Conservation (phyloP, 306 rosid genomes). For the Astragalus glycyphyllos region DNA sequence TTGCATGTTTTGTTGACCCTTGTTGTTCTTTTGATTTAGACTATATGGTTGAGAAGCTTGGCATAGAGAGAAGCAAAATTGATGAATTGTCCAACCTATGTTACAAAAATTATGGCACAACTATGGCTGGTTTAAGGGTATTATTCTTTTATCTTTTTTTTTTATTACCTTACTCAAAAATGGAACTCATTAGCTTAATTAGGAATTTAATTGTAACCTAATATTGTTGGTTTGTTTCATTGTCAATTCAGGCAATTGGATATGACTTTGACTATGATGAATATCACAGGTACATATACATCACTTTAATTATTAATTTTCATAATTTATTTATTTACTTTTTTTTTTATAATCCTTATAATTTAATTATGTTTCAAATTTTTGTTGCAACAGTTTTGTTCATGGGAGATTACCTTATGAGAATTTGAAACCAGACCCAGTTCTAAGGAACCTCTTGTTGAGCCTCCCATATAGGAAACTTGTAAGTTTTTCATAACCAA, state of each 20-base stretch:
- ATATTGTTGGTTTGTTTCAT: slow-evolving; percentile 18
- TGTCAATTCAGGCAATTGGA: slow-evolving; percentile 77
- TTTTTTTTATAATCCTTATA: neutral
- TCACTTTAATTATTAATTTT: neutral
- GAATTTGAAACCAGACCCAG: slow-evolving; percentile 82
- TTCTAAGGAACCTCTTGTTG: slow-evolving; percentile 72
- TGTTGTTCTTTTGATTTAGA: slow-evolving; percentile 48
- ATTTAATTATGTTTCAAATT: slow-evolving; percentile 21
- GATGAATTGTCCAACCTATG: slow-evolving; percentile 66
- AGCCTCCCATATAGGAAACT: slow-evolving; percentile 81
- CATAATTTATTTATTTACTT: neutral
- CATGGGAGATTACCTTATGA: slow-evolving; percentile 97
- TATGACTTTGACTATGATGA: slow-evolving; percentile 94
- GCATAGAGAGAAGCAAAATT: slow-evolving; percentile 73
- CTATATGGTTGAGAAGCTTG: slow-evolving; percentile 87
- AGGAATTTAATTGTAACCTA: neutral
- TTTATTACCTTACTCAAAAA: neutral
- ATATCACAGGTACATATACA: slow-evolving; percentile 68
- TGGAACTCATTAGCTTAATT: slow-evolving; percentile 6
- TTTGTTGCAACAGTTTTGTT: slow-evolving; percentile 59
- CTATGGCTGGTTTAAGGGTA: slow-evolving; percentile 99
- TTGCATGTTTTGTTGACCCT: neutral
- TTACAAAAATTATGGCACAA: slow-evolving; percentile 90
- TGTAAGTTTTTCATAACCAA: slow-evolving; percentile 52
- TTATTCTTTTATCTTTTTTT: neutral